phyloP scores from a whole-genome alignment of 208 protist species.

The Wallacemonas sp. region DNA sequence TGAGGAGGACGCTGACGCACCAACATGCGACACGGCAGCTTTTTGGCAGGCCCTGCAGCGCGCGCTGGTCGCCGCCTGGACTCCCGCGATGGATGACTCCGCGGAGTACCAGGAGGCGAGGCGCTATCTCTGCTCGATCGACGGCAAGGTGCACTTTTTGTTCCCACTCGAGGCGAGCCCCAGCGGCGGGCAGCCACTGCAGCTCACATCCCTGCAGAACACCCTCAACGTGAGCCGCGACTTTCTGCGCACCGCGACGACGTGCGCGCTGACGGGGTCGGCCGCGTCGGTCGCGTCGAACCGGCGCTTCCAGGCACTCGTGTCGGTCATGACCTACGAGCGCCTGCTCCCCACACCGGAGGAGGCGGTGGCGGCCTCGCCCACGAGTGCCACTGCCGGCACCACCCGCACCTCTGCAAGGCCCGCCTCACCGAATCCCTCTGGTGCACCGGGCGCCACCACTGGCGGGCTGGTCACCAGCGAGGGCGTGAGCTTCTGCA shows the following conservation, averaged over 20 bases:
- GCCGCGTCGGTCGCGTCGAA: slow-evolving; percentile 33
- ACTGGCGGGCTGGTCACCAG: slow-evolving; percentile 37
- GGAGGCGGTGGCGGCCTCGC: not conserved
- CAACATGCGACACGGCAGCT: not conserved
- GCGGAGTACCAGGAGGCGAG: slow-evolving; percentile 10
- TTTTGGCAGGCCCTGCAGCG: slow-evolving; percentile 56
- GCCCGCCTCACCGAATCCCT: not conserved
- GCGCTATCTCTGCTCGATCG: slow-evolving; percentile 36
- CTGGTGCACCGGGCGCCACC: not conserved
- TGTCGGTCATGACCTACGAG: slow-evolving; percentile 55
- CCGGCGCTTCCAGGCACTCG: slow-evolving; percentile 35
- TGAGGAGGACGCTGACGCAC: not conserved
- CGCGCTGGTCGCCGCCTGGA: slow-evolving; percentile 50
- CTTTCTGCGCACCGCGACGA: slow-evolving; percentile 55
- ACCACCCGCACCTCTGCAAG: no score
- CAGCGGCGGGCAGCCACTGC: slow-evolving; percentile 40
- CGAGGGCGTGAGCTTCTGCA: slow-evolving; percentile 80
- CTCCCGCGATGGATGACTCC: slow-evolving; percentile 20
- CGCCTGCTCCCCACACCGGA: slow-evolving; percentile 37
- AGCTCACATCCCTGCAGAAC: slow-evolving; percentile 54
- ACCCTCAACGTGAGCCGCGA: slow-evolving; percentile 52
- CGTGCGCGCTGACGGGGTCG: slow-evolving; percentile 69
- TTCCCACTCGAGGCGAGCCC: slow-evolving; percentile 19
- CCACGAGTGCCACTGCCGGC: not conserved
- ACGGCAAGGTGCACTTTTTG: slow-evolving; percentile 40